Percentiles rank a stretch among this genome's conserved stretches.
These are phyloP conservation scores for Castanospermum australe DNA, from an alignment of 306 rosid species.

Conservation along the genomic window DNA sequence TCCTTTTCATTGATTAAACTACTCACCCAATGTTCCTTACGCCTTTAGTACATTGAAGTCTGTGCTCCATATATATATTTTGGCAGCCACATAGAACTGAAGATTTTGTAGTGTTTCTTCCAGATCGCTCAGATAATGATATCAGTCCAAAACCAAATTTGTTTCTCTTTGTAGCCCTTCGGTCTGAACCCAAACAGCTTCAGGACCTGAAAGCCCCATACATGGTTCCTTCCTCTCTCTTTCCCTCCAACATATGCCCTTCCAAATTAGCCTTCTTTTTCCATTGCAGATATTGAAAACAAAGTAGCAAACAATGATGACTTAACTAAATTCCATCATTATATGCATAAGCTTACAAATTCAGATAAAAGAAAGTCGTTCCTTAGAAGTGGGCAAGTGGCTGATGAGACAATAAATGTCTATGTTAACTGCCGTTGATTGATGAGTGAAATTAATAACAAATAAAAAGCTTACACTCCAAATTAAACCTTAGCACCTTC, in stretches of 20 bases:
- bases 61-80: slow-evolving; percentile 49
- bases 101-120: slow-evolving; percentile 44
- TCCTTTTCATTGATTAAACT: slow-evolving; percentile 72
- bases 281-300: slow-evolving; percentile 6
- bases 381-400: too few relatives aligned
- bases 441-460: not conserved
- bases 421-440: too few relatives aligned
- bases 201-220: slow-evolving; percentile 31
- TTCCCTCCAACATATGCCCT: too few relatives aligned
- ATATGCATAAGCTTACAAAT: too few relatives aligned
- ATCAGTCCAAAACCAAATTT: slow-evolving; percentile 11
- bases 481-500: slow-evolving; percentile 2
- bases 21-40: slow-evolving; percentile 83
- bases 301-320: too few relatives aligned
- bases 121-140: slow-evolving; percentile 35
- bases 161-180: slow-evolving; percentile 27
- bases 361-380: too few relatives aligned
- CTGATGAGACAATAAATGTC: too few relatives aligned
- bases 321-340: too few relatives aligned
- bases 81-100: slow-evolving; percentile 41
- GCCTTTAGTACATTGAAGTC: slow-evolving; percentile 75
- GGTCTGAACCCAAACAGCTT: slow-evolving; percentile 29
- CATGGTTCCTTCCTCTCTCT: too few relatives aligned
- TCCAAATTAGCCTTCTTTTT: too few relatives aligned
- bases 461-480: not conserved